A percentile compares a stretch with the other conserved stretches of the same genome.
Conservation (phyloP, 768 basidiomycete species). For the Lactarius indigo region DNA sequence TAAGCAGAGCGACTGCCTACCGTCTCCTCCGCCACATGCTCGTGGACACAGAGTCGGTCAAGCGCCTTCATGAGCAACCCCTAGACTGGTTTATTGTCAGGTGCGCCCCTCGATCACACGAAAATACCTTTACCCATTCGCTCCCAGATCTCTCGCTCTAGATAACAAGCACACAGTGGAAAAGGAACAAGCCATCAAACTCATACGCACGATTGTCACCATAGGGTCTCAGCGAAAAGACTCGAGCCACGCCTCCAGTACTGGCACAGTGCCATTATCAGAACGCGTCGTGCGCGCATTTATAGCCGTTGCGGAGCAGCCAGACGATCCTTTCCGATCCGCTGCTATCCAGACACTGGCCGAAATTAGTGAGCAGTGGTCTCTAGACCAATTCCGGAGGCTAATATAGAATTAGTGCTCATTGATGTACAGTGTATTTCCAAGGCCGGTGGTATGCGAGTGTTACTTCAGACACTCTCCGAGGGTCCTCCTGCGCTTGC, state of each 20-base stretch:
- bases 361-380: conserved; percentile 63
- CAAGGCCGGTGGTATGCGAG: conserved; percentile 78
- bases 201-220: conserved; percentile 79
- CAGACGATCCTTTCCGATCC: conserved; percentile 82
- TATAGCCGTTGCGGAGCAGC: conserved; percentile 90
- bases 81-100: conserved; percentile 91
- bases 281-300: conserved; percentile 81
- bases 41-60: conserved; percentile 69
- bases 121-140: conserved; percentile 10
- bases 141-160: conserved; percentile 69
- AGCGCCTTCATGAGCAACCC: conserved; percentile 55
- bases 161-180: conserved; percentile 81
- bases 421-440: conserved; percentile 83
- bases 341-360: conserved; percentile 84
- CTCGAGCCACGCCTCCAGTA: conserved; percentile 38
- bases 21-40: conserved; percentile 76
- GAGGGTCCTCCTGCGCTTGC: conserved; percentile 85
- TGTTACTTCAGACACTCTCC: conserved; percentile 81
- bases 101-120: conserved; percentile 41
- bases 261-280: conserved; percentile 57
- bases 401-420: conserved; percentile 51
- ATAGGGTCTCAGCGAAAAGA: conserved; percentile 61
- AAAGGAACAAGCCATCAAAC: conserved; percentile 89
- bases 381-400: conserved; percentile 6
- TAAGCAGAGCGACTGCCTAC: conserved; percentile 79